A percentile compares a stretch with the other conserved stretches of the same genome.
Evolutionary conservation across 768 basidiomycete species (phyloP).

Genomic region (Trametopsis cervina): DNA sequence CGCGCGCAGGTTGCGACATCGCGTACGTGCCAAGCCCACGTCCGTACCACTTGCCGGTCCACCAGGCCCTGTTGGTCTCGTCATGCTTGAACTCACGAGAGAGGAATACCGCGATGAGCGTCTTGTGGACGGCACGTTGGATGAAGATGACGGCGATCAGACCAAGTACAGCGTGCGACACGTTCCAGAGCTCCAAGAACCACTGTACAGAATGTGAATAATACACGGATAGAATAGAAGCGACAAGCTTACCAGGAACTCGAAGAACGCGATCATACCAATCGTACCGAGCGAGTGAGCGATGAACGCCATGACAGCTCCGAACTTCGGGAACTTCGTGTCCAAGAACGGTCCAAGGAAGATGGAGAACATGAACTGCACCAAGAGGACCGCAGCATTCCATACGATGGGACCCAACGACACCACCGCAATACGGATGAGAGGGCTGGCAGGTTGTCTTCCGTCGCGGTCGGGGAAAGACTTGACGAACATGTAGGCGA

Average conservation of each 20-base stretch:
- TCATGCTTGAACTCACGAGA: conserved; percentile 99
- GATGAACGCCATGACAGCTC: conserved; percentile 85
- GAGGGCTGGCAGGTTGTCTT: conserved; percentile 65
- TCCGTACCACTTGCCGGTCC: conserved; percentile 98
- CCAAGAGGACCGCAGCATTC: conserved; percentile 83
- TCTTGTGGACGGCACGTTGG: conserved; percentile 89
- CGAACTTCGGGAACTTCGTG: conserved; percentile 80
- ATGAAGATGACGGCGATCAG: conserved; percentile 88
- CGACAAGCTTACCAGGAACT: conserved; percentile 71
- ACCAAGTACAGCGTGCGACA: conserved; percentile 89
- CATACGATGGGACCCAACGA: conserved; percentile 92
- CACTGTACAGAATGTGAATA: conserved; percentile 44
- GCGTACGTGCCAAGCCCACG: conserved; percentile 85
- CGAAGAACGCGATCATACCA: conserved; percentile 92
- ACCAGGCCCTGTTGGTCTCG: conserved; percentile 98
- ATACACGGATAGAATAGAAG: background rate
- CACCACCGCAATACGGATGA: conserved; percentile 91
- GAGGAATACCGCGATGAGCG: conserved; percentile 88
- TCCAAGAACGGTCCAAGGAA: conserved; percentile 91
- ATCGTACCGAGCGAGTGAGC: conserved; percentile 78
- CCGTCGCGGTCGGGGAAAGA: conserved; percentile 67
- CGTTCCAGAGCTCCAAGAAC: conserved; percentile 91
- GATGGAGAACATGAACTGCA: conserved; percentile 85
- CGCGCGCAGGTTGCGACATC: conserved; percentile 96
- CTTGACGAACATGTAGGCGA: conserved; percentile 91